A percentile compares a stretch with the other conserved stretches of the same genome.
Conservation (phyloP, 352 stramenopile species). For the Phytophthora pinifolia region DNA sequence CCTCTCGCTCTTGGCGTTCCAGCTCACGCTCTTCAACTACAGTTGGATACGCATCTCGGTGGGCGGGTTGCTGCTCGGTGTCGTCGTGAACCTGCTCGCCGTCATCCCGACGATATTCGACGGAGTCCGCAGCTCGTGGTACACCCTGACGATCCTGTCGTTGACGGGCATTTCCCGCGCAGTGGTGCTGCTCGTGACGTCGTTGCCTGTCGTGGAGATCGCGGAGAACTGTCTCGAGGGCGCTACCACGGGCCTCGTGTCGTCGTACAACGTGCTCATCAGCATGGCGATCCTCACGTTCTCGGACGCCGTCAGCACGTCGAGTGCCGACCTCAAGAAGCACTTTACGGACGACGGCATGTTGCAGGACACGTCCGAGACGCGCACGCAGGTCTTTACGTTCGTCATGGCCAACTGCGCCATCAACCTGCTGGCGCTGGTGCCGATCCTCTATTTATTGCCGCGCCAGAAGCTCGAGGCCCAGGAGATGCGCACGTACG, state of each 20-base stretch:
- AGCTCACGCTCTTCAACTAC: slow-evolving; percentile 66
- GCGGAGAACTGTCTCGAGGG: slow-evolving; percentile 74
- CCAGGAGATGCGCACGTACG: slow-evolving; percentile 63
- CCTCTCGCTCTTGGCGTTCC: slow-evolving; percentile 48
- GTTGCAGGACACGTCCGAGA: slow-evolving; percentile 29
- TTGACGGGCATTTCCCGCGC: slow-evolving; percentile 44
- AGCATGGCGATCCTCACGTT: slow-evolving; percentile 61
- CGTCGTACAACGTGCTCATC: slow-evolving; percentile 65
- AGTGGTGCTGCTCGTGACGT: slow-evolving; percentile 49
- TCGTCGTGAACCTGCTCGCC: slow-evolving; percentile 36
- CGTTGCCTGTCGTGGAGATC: slow-evolving; percentile 71
- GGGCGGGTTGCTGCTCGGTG: slow-evolving; percentile 40
- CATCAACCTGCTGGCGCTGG: slow-evolving; percentile 55
- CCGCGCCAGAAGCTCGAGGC: slow-evolving; percentile 63
- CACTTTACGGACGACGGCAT: slow-evolving; percentile 43
- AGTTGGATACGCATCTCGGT: slow-evolving; percentile 66
- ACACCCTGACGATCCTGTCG: slow-evolving; percentile 43
- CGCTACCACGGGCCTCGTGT: slow-evolving; percentile 59
- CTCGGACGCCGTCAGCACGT: slow-evolving; percentile 55
- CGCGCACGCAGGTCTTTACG: slow-evolving; percentile 36
- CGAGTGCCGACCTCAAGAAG: slow-evolving; percentile 36
- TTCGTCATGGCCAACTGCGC: slow-evolving; percentile 48
- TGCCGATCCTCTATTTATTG: slow-evolving; percentile 69
- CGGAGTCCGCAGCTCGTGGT: slow-evolving; percentile 45
- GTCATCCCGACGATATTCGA: slow-evolving; percentile 54